Base-by-base conservation (phyloP, 257 asterid genomes). In the Scutellaria minor region DNA sequence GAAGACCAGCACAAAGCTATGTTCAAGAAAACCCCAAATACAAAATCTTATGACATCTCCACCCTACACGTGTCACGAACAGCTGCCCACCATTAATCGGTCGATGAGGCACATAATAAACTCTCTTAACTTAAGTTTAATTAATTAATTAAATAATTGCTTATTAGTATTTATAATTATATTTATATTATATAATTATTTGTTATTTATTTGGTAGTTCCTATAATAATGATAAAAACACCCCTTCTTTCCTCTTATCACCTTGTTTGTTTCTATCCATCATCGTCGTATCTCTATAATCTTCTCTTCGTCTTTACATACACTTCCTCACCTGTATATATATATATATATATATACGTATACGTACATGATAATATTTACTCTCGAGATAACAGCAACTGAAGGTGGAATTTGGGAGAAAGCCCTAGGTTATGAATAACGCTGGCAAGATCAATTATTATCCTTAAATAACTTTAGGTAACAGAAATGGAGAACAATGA, bases 361-460 rank as follows among this genome's bases (percentile, higher is more conserved):
- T 44, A 44, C 11, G 47, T 9, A 31, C 37, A 31, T 31, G 0
- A 64, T 40, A 52, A 50, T 14, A 35, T 47, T 54, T 68, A 51
- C 37, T 31, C 37, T 31, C 70, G 75, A 62, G 46, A 77, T 40
- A 68, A 12, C 77, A 40, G 50, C 71, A 68, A 57, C 75, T 74
- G 64, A 59, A 39, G 58, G 58, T 45, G 68, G 79, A 66, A 63
- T 67, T 72, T 60, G 40, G 39, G 11, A 11, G 14, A 22, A 76
- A 70, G 66, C 81, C 86, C 83, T 79, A 72, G 76, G 62, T 67
- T 62, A 77, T 56, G 24, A 37, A 1, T 64, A 54, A 71, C 51
- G 65, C 76, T 75, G 66, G 62, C 75, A 50, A 58, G 80, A 74
- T 81, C 77, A 69, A 71, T 67, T 37, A 55, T 56, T 70, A 44